These are phyloP conservation scores for Hemileia vastatrix DNA, from an alignment of 1,284 basidiomycete genomes.

Conservation along the genomic window DNA sequence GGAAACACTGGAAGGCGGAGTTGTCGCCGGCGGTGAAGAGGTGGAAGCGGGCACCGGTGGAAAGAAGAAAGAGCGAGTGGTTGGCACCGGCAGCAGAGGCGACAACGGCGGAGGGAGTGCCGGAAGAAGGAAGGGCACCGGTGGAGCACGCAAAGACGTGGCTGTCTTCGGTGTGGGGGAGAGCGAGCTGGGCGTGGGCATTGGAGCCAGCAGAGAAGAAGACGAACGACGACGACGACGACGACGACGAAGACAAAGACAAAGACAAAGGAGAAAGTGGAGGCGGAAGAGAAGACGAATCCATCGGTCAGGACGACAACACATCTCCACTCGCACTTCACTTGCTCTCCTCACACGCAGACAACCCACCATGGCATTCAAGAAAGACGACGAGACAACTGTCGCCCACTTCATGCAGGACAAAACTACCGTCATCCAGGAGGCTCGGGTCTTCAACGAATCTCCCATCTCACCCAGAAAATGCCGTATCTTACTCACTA, in stretches of 20 bases:
- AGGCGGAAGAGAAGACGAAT: background rate
- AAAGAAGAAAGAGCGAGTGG: conserved; percentile 15
- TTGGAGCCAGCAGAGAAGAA: conserved; percentile 5
- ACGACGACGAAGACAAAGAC: background rate
- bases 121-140: background rate
- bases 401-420: conserved; percentile 43
- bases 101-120: background rate
- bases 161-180: background rate
- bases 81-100: background rate
- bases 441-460: conserved; percentile 98
- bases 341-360: conserved; percentile 14
- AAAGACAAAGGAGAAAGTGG: background rate
- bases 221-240: conserved; percentile 1
- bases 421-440: conserved; percentile 73
- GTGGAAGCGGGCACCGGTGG: too few species aligned
- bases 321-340: conserved; percentile 25
- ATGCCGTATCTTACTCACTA: conserved; percentile 89
- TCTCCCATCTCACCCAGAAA: conserved; percentile 78
- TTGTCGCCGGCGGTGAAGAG: too few species aligned
- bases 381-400: conserved; percentile 77
- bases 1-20: too few species aligned
- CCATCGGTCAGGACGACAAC: background rate
- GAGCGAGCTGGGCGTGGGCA: conserved; percentile 9
- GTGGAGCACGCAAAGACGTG: background rate
- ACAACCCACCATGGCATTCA: conserved; percentile 52